Evolutionary conservation across 2,329 filamentous ascomycete species (phyloP).

Genomic region (Ophiostoma australiae): DNA sequence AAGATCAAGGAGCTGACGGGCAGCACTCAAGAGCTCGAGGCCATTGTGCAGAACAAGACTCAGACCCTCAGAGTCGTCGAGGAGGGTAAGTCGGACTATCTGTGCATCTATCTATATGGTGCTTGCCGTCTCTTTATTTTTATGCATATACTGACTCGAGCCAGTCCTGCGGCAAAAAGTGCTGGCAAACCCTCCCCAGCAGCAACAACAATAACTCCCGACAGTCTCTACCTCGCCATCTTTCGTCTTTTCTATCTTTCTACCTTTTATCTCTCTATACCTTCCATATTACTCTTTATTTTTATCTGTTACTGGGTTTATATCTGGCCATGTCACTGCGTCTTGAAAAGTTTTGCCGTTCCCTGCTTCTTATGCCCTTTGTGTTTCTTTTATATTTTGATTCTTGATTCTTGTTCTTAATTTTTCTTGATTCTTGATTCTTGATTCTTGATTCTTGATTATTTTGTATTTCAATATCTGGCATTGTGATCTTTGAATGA

Average conservation of each 20-base stretch:
- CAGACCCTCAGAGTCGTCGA: slow-evolving; percentile 81
- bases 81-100: slow-evolving; percentile 55
- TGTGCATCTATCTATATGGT: not conserved
- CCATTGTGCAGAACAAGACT: slow-evolving; percentile 64
- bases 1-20: slow-evolving; percentile 50
- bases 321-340: not conserved
- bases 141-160: not conserved
- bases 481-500: not conserved
- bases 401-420: no score
- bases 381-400: not conserved
- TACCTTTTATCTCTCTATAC: not conserved
- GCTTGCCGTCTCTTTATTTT: not conserved
- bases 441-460: no score
- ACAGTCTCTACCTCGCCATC: not conserved
- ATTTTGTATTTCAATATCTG: not conserved
- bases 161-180: slow-evolving; percentile 40
- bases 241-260: slow-evolving; percentile 4
- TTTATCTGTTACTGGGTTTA: not conserved
- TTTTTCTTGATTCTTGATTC: no score
- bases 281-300: not conserved
- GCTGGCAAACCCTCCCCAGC: slow-evolving; percentile 27
- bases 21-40: slow-evolving; percentile 54
- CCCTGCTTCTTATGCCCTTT: not conserved
- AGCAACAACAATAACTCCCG: not conserved
- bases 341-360: slow-evolving; percentile 13